Percentiles rank a stretch among this genome's conserved stretches.
Conservation (phyloP, 495 filamentous ascomycete genomes). For the Penicillium fimorum region DNA sequence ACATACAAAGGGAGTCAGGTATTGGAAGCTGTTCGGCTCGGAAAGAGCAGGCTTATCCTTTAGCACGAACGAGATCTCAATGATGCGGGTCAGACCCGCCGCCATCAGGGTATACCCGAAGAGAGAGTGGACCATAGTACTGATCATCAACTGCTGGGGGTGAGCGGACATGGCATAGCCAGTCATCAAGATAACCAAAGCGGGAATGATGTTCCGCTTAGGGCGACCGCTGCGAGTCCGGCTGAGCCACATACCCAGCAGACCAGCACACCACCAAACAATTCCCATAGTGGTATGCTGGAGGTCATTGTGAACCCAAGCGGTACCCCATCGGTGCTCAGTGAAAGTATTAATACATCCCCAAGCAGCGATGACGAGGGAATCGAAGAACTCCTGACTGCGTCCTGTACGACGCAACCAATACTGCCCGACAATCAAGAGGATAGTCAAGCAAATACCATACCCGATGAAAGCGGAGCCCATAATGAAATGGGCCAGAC, state of each 20-base stretch:
- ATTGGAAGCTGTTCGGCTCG: slow-evolving; percentile 85
- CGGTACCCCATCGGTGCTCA: slow-evolving; percentile 87
- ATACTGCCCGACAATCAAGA: slow-evolving; percentile 82
- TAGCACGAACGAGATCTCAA: slow-evolving; percentile 89
- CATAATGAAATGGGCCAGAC: slow-evolving; percentile 98
- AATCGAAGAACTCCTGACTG: slow-evolving; percentile 97
- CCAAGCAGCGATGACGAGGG: slow-evolving; percentile 85
- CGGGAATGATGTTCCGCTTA: slow-evolving; percentile 89
- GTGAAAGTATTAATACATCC: slow-evolving; percentile 98
- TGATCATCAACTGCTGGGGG: slow-evolving; percentile 76
- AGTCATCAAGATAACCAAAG: slow-evolving; percentile 83
- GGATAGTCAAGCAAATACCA: slow-evolving; percentile 79
- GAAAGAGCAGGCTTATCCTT: slow-evolving; percentile 63
- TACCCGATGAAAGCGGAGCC: slow-evolving; percentile 95
- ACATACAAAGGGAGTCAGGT: slow-evolving; percentile 85
- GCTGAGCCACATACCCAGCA: slow-evolving; percentile 90
- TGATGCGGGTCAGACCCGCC: slow-evolving; percentile 76
- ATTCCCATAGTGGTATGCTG: slow-evolving; percentile 98
- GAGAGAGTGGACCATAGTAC: slow-evolving; percentile 83
- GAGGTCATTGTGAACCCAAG: slow-evolving; percentile 93
- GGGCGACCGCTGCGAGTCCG: slow-evolving; percentile 77
- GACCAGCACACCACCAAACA: slow-evolving; percentile 93
- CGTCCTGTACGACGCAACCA: slow-evolving; percentile 84
- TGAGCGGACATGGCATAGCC: slow-evolving; percentile 95
- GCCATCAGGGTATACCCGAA: slow-evolving; percentile 97